Evolutionary conservation across 2,329 filamentous ascomycete genomes (phyloP).

Genomic region (Trichoderma endophyticum): DNA sequence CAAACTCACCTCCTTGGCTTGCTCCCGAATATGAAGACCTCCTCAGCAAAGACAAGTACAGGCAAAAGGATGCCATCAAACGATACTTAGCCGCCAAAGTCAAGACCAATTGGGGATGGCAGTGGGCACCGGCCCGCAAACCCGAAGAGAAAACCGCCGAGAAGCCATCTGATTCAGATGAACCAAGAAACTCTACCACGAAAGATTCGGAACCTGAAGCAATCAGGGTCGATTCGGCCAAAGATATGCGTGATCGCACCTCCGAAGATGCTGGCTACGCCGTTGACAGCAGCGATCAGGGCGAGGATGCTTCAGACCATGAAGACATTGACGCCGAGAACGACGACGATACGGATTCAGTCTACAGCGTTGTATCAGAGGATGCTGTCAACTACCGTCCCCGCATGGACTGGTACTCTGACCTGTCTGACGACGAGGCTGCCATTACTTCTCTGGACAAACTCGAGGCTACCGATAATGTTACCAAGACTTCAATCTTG

Average conservation of each 20-base stretch:
- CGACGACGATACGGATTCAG: conserved; percentile 45
- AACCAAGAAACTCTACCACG: background rate
- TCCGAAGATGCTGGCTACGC: conserved; percentile 36
- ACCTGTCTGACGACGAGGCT: conserved; percentile 51
- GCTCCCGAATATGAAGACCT: conserved; percentile 58
- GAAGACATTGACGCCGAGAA: conserved; percentile 42
- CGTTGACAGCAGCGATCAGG: conserved; percentile 41
- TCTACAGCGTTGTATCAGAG: conserved; percentile 57
- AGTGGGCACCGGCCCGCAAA: conserved; percentile 46
- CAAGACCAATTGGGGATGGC: conserved; percentile 58
- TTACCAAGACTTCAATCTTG: conserved; percentile 40
- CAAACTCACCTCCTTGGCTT: conserved; percentile 34
- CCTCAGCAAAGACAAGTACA: conserved; percentile 58
- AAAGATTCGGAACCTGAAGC: background rate
- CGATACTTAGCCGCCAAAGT: conserved; percentile 53
- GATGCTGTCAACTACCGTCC: conserved; percentile 49
- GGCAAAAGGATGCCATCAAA: conserved; percentile 61
- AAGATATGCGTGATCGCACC: conserved; percentile 31
- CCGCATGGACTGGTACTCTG: conserved; percentile 56
- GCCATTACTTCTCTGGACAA: conserved; percentile 46
- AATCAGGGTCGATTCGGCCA: conserved; percentile 4
- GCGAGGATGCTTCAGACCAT: conserved; percentile 21
- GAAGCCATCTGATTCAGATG: background rate
- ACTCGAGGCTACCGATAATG: conserved; percentile 45
- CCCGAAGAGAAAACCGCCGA: background rate